These are phyloP conservation scores for Alternaria gaisen DNA, from an alignment of 2,329 filamentous ascomycete species.

Conservation along the genomic window DNA sequence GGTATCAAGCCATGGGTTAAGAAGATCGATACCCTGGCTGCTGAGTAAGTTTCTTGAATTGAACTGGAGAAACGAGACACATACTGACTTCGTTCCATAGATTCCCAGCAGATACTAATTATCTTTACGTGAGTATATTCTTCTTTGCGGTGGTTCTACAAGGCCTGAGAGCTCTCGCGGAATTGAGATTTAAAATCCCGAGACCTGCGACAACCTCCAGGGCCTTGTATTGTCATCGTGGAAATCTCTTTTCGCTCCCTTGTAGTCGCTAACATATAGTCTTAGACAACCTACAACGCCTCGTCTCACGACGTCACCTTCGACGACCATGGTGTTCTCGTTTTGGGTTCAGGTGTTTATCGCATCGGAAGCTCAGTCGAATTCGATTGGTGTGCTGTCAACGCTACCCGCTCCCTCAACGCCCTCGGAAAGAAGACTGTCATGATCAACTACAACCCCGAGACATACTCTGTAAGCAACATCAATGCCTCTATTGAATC, in stretches of 20 bases:
- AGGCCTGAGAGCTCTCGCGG: neutral
- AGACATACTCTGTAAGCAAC: conserved; percentile 54
- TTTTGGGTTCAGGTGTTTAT: no score
- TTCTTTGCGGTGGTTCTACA: neutral
- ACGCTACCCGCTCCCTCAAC: conserved; percentile 82
- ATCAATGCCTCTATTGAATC: neutral
- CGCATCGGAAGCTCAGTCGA: conserved; percentile 97
- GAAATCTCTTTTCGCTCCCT: neutral
- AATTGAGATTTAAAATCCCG: neutral
- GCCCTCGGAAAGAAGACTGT: conserved; percentile 95
- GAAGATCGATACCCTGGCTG: conserved; percentile 96
- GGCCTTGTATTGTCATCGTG: neutral
- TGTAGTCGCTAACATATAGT: conserved; percentile 36
- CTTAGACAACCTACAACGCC: conserved; percentile 98
- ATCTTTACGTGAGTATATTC: conserved; percentile 9
- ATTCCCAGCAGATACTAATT: neutral
- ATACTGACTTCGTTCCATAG: no score
- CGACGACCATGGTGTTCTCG: conserved; percentile 86
- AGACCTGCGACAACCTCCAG: neutral
- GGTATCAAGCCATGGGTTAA: conserved; percentile 96
- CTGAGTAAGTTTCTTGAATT: no score
- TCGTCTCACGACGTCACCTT: conserved; percentile 92
- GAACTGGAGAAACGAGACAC: no score
- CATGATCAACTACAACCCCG: conserved; percentile 76
- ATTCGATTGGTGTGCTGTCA: conserved; percentile 98